A percentile compares a stretch with the other conserved stretches of the same genome.
Conservation (phyloP, 2,329 filamentous ascomycete species). For the Trichoderma oligosporum region DNA sequence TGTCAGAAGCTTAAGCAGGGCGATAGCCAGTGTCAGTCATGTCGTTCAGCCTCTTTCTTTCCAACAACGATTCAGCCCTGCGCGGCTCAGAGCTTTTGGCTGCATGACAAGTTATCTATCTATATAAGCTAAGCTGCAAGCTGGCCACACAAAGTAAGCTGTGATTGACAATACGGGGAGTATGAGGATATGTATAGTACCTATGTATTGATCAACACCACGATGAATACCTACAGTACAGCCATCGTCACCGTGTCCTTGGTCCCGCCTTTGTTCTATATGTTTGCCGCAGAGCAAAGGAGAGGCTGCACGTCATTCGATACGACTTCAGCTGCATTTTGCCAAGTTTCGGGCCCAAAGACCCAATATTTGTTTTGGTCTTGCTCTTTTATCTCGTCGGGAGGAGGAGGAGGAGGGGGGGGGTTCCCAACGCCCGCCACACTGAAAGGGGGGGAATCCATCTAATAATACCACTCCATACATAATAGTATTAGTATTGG, state of each 20-base stretch:
- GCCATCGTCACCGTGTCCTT: slow-evolving; percentile 1
- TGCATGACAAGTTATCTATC: too few species aligned
- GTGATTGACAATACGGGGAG: slow-evolving; percentile 9
- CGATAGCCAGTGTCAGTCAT: background rate
- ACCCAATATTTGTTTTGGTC: background rate
- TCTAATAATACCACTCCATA: too few species aligned
- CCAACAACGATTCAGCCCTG: slow-evolving; percentile 7
- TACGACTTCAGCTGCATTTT: slow-evolving; percentile 1
- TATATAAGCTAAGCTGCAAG: slow-evolving; percentile 1
- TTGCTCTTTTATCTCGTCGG: background rate
- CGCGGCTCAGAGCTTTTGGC: background rate
- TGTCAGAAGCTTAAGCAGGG: background rate
- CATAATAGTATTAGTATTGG: too few species aligned
- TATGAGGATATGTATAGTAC: too few species aligned
- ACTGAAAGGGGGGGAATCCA: background rate
- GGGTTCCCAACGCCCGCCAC: background rate
- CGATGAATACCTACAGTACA: too few species aligned
- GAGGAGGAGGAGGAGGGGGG: background rate
- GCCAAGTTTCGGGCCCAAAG: background rate
- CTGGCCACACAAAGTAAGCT: background rate
- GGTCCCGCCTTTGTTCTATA: slow-evolving; percentile 9
- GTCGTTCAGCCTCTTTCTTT: background rate
- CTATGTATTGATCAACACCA: too few species aligned
- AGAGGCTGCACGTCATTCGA: slow-evolving; percentile 4
- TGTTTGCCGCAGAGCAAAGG: slow-evolving; percentile 3